These are phyloP conservation scores for Quercus berberidifolia DNA, from an alignment of 306 rosid species.

Conservation along the genomic window DNA sequence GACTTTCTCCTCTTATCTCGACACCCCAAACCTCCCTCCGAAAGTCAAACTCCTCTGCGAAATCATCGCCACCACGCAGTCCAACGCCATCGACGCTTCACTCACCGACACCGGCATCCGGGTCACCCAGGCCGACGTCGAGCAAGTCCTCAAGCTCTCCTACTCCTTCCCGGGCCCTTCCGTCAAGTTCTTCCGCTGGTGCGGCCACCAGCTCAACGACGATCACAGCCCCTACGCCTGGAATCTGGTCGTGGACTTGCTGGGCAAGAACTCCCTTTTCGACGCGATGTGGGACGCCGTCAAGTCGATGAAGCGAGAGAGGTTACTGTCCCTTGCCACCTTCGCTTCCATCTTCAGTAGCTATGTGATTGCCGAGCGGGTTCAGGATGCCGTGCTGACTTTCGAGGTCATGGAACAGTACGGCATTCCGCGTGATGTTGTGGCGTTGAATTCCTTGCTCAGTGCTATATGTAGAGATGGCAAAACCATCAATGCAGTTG, in stretches of 20 bases:
- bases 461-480: slow-evolving; percentile 69
- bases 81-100: slow-evolving; percentile 31
- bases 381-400: slow-evolving; percentile 39
- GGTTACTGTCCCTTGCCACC: slow-evolving; percentile 47
- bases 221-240: slow-evolving; percentile 63
- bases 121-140: slow-evolving; percentile 44
- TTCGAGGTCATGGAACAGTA: slow-evolving; percentile 57
- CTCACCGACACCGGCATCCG: slow-evolving; percentile 29
- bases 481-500: slow-evolving; percentile 34
- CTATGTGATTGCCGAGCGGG: slow-evolving; percentile 38
- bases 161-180: slow-evolving; percentile 55
- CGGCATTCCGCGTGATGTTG: slow-evolving; percentile 37
- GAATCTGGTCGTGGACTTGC: slow-evolving; percentile 59
- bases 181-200: slow-evolving; percentile 71
- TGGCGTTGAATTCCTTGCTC: slow-evolving; percentile 55
- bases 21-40: slow-evolving; percentile 25
- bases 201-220: slow-evolving; percentile 46
- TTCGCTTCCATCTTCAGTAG: slow-evolving; percentile 65
- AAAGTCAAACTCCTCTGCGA: slow-evolving; percentile 42
- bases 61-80: slow-evolving; percentile 42
- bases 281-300: slow-evolving; percentile 76
- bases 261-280: slow-evolving; percentile 53
- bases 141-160: slow-evolving; percentile 55
- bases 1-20: slow-evolving; percentile 38
- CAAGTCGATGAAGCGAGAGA: slow-evolving; percentile 42